Base-by-base conservation (phyloP, 768 basidiomycete species). In the Agaricus blazei region DNA sequence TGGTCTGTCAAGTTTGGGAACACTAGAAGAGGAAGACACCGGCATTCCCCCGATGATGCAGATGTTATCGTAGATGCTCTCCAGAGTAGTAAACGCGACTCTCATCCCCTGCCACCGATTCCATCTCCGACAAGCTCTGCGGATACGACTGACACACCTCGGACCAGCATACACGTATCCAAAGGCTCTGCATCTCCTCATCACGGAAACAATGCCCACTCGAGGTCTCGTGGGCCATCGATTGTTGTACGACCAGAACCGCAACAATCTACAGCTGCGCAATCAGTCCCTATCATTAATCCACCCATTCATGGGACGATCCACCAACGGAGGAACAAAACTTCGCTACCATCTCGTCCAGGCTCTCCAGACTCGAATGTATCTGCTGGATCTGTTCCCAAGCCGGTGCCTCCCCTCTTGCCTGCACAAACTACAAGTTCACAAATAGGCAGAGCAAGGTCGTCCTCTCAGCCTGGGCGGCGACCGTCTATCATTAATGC, bases 381-480 rank as follows among this genome's bases (percentile, higher is more conserved):
- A 19, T 79, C 79, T 8, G 69, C 67, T 29, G 72, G 73, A 48
- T 79, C 78, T 15, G 65, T 62, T 56, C 75, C 62, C 15, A 67
- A 64, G 26, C 61, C 68, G 62, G 68, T 71, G 48, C 60, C 60
- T 38, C 60, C 61, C 34, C 76, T 75, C 31, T 79, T 78, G 28
- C 67, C 73, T 34, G 73, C 62, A 57, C 71, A 74, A 36, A 65
- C 69, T 52, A 62, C 56, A 40, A 65, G 65, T 38, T 64, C 67
- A 27, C 67, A 75, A 1, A 65, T 64, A 29, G 73, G 75, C 23
- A 80, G 90, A 56, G 77, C 64, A 54, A 80, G 90, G 46, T 87
- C 90, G 36, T 82, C 80, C 11, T 91, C 90, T 38, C 90, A 92
- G 60, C 88, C 90, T 42, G 86, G 84, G 27, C 79, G 87, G 54